Evolutionary conservation across 306 rosid genomes (phyloP).

Genomic region (Sicyos edulis): DNA sequence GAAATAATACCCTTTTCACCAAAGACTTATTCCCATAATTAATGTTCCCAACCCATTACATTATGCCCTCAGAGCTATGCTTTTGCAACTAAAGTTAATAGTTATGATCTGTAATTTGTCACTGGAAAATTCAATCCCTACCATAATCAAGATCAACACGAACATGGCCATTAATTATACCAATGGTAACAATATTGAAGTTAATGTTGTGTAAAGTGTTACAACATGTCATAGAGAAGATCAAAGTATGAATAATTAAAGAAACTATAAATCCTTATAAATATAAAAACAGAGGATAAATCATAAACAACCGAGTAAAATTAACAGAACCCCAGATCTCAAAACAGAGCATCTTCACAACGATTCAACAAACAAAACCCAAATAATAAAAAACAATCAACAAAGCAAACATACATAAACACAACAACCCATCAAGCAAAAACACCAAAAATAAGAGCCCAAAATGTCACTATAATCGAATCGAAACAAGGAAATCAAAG

Average conservation of each 20-base stretch:
- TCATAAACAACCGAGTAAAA: not conserved
- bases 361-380: not conserved
- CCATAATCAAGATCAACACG: not conserved
- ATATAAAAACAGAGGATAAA: not conserved
- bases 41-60: not conserved
- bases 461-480: not conserved
- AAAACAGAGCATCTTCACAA: not conserved
- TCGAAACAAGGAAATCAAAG: not conserved
- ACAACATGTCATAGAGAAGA: not conserved
- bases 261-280: not conserved
- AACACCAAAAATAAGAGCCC: not conserved
- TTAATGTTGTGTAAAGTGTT: not conserved
- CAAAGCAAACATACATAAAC: not conserved
- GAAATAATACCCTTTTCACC: not conserved
- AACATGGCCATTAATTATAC: not conserved
- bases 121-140: not conserved
- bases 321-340: not conserved
- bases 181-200: not conserved
- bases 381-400: not conserved
- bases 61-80: too few species aligned
- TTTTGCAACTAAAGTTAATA: too few species aligned
- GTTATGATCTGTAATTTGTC: not conserved
- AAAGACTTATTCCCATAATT: not conserved
- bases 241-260: not conserved
- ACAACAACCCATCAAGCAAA: not conserved